Conservation (phyloP, 371 early-diverging fungal species). For the Sporodiniella umbellata region DNA sequence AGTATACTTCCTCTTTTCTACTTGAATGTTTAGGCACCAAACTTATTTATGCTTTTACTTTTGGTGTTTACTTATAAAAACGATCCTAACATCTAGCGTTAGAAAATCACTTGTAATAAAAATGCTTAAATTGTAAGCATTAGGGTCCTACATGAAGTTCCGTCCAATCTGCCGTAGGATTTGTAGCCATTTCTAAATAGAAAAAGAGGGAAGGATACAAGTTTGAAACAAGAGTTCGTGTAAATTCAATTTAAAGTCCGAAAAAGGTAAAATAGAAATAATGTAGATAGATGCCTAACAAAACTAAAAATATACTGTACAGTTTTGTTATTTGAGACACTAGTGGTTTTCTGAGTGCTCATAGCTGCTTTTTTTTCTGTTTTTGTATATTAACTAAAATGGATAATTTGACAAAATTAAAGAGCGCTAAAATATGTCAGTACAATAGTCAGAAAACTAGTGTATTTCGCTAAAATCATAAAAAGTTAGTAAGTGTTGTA, state of each 20-base stretch:
- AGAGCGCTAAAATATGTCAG: too few relatives aligned
- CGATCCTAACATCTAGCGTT: constrained; percentile 30
- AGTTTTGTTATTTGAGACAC: too few relatives aligned
- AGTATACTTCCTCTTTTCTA: constrained; percentile 77
- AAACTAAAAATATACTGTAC: too few relatives aligned
- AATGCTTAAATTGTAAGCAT: not conserved
- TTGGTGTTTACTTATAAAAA: constrained; percentile 38
- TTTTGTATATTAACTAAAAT: too few relatives aligned
- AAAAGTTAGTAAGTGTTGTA: too few relatives aligned
- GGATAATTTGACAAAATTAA: too few relatives aligned
- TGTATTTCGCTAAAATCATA: too few relatives aligned
- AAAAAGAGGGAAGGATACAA: not conserved
- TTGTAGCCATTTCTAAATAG: constrained; percentile 29
- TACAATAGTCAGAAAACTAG: too few relatives aligned
- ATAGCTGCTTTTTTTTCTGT: too few relatives aligned
- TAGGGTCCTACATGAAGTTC: constrained; percentile 40
- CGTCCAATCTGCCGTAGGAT: constrained; percentile 55
- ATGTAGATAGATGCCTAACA: too few relatives aligned
- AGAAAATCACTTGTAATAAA: not conserved
- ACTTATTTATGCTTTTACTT: not conserved
- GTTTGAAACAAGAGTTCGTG: constrained; percentile 2
- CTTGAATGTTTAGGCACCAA: not conserved
- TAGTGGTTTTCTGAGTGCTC: too few relatives aligned
- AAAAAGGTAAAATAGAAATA: too few relatives aligned
- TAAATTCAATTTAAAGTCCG: not conserved